phyloP scores from a whole-genome alignment of 345 rosid genomes.

The Aethionema arabicum region DNA sequence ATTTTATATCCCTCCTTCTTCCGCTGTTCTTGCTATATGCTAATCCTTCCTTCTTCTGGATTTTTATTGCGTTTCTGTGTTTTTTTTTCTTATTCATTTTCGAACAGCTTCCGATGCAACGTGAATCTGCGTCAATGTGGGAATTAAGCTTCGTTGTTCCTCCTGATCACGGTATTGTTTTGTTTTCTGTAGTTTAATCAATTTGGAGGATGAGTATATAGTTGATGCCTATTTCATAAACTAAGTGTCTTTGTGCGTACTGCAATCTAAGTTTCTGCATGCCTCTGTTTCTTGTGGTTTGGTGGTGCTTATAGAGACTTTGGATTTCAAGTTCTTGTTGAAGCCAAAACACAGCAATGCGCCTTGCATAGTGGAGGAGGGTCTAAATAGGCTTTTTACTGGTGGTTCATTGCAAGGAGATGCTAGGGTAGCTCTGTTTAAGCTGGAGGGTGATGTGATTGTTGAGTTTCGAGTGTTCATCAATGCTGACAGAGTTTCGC shows the following conservation, averaged over 20 bases:
- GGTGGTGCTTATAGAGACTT: conserved; percentile 53
- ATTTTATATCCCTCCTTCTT: background rate
- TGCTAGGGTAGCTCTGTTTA: conserved; percentile 66
- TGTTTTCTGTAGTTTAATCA: background rate
- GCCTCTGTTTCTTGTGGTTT: background rate
- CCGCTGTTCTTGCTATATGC: background rate
- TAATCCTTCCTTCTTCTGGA: conserved; percentile 5
- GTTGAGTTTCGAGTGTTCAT: conserved; percentile 76
- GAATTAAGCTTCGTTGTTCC: conserved; percentile 94
- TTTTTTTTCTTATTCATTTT: background rate
- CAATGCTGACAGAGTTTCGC: conserved; percentile 90
- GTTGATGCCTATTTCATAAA: conserved; percentile 17
- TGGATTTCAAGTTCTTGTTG: conserved; percentile 97
- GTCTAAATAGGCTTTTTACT: conserved; percentile 66
- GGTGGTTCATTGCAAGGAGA: conserved; percentile 86
- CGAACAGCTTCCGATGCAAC: conserved; percentile 72
- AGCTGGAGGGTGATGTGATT: conserved; percentile 63
- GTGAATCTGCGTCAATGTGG: conserved; percentile 92
- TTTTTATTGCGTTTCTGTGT: conserved; percentile 5
- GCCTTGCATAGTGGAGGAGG: conserved; percentile 88
- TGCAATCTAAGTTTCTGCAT: conserved; percentile 1
- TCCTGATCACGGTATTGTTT: conserved; percentile 76
- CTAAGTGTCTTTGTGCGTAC: background rate
- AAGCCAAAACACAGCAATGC: conserved; percentile 67
- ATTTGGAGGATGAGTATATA: conserved; percentile 6